A percentile compares a stretch with the other conserved stretches of the same genome.
These are phyloP conservation scores for Picocystis sp. DNA, from an alignment of 163 green algal species.

Conservation along the genomic window DNA sequence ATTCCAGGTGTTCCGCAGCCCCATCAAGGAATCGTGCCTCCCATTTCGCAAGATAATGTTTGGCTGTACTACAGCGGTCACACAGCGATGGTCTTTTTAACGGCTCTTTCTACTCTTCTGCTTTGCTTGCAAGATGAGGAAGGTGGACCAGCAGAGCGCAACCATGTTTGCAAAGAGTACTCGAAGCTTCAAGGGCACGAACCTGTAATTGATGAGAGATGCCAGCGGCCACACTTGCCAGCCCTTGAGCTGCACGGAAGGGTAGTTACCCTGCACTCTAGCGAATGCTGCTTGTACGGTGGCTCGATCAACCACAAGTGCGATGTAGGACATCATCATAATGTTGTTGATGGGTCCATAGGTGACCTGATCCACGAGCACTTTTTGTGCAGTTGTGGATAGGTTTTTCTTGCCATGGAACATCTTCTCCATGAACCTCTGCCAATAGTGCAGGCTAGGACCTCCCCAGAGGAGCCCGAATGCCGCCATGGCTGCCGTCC, in stretches of 20 bases:
- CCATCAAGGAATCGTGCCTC: no score
- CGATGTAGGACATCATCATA: constrained; percentile 35
- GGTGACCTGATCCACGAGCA: constrained; percentile 48
- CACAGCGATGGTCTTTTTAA: no score
- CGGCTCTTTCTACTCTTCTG: no score
- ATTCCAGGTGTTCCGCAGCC: no score
- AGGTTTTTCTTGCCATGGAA: constrained; percentile 29
- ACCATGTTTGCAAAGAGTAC: constrained; percentile 64
- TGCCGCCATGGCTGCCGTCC: no score
- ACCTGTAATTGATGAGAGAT: constrained; percentile 56
- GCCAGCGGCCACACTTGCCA: constrained; percentile 49
- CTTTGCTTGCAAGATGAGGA: no score
- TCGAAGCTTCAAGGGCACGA: constrained; percentile 52
- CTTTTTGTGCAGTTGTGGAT: constrained; percentile 15
- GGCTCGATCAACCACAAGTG: constrained; percentile 19
- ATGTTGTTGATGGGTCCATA: constrained; percentile 60
- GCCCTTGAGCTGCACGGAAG: constrained; percentile 34
- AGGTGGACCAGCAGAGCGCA: constrained; percentile 33
- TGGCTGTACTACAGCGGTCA: no score
- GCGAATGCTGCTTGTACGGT: neutral
- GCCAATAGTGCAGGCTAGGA: constrained; percentile 49
- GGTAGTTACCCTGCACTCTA: constrained; percentile 10
- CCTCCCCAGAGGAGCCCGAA: constrained; percentile 40
- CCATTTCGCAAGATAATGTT: no score
- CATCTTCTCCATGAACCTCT: constrained; percentile 32